Base-by-base conservation (phyloP, 352 stramenopile genomes). In the Globisporangium lucens region DNA sequence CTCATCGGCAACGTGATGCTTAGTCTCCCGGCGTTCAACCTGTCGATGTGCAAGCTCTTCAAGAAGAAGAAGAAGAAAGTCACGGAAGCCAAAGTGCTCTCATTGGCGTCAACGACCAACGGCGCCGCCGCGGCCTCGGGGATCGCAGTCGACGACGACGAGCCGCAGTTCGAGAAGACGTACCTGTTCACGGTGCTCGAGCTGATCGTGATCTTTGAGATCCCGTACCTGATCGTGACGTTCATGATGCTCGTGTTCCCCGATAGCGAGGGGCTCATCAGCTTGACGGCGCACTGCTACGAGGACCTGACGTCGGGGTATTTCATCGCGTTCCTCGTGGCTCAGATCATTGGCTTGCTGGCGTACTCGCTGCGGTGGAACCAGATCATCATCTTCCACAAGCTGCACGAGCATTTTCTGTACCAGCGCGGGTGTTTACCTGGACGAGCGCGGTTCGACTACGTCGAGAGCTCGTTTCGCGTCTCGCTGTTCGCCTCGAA, bases 371-470 rank as follows among this genome's bases (percentile, higher is more conserved):
- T 92, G 22, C 78, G 87, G 1, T 94, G 84, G 84, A 79, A 87
- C 38, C 87, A 94, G 64, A 91, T 94, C 63, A 72, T 89, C 24
- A 72, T 94, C 30, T 94, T 94, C 64, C 85, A 94, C 47, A 75
- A 80, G 43, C 69, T 94, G 69, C 87, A 92, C 63, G 83, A 91
- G 56, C 84, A 93, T 41, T 87, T 92, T 58, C 71, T 93, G 20
- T 92, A 82, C 55, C 87, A 94, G 65, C 73, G 79, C 5, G 84
- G 84, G 35, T 88, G 78, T 62, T 65, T 88, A 0, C 82, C 82
- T 4, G 82, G 82, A 1, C 73, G 79, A 6, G 83, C 80, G 17
- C 79, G 82, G 17, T 89, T 93, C 24, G 84, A 91, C 57, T 88
- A 89, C 47, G 74, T 89, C 10, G 80, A 89, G 51, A 67, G 73